Conservation (phyloP, 345 rosid species). For the Ricinus communis region DNA sequence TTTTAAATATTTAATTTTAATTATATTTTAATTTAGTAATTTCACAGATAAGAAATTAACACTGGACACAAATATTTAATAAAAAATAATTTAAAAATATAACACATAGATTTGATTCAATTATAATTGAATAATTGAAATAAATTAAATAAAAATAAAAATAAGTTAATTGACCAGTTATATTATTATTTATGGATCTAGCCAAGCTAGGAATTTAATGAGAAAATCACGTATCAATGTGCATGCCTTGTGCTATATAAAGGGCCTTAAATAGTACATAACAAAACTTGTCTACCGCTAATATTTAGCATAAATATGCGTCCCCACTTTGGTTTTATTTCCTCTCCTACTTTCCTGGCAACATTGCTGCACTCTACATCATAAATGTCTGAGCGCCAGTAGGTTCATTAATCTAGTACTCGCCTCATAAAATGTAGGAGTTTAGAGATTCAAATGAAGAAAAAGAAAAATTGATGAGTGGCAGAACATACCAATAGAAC, state of each 20-base stretch:
- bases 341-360: neutral
- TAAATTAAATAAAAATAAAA: too few relatives aligned
- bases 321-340: conserved; percentile 1
- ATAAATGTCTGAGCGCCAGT: too few relatives aligned
- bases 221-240: too few relatives aligned
- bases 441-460: neutral
- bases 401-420: too few relatives aligned
- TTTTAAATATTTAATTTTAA: too few relatives aligned
- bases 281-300: neutral
- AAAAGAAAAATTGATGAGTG: neutral
- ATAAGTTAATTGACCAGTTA: too few relatives aligned
- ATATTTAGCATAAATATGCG: neutral
- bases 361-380: neutral
- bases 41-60: neutral
- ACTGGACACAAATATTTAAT: too few relatives aligned
- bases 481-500: conserved; percentile 37
- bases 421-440: too few relatives aligned
- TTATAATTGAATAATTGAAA: too few relatives aligned
- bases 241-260: neutral
- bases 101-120: neutral
- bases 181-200: too few relatives aligned
- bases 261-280: conserved; percentile 11
- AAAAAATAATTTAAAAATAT: conserved; percentile 1
- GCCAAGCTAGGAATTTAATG: too few relatives aligned
- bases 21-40: neutral